phyloP scores from a whole-genome alignment of 2,329 filamentous ascomycete species.

The Fusarium clavum region DNA sequence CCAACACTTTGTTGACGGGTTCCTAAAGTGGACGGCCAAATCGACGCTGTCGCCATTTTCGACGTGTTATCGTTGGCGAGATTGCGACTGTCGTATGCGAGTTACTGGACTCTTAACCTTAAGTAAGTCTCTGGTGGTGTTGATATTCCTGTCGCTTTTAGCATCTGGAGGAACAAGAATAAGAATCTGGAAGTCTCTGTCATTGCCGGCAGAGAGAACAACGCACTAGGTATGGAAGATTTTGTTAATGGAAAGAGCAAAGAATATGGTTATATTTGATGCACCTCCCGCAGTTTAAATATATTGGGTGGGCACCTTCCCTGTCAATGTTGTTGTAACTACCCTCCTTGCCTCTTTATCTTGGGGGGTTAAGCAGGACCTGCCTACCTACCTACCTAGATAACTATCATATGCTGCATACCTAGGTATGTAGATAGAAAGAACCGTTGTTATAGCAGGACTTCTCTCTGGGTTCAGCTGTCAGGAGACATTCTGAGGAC shows the following conservation, averaged over 20 bases:
- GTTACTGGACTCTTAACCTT: neutral
- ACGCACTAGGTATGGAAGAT: neutral
- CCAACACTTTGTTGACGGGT: neutral
- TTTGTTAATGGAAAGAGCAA: neutral
- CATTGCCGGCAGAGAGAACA: neutral
- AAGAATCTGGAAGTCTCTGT: neutral
- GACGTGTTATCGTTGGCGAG: neutral
- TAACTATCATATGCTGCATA: neutral
- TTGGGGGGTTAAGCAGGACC: neutral
- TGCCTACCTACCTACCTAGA: neutral
- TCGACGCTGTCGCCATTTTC: neutral
- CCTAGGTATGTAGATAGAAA: neutral
- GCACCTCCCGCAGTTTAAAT: neutral
- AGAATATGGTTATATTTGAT: neutral
- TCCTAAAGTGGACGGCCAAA: neutral
- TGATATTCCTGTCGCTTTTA: neutral
- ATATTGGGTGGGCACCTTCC: neutral
- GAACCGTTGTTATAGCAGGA: neutral
- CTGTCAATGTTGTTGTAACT: neutral
- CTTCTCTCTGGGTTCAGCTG: neutral
- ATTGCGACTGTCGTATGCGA: neutral
- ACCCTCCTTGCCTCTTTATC: neutral
- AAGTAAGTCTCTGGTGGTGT: neutral
- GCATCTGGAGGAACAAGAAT: neutral
- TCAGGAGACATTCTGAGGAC: neutral